Percentiles rank a stretch among this genome's conserved stretches.
Evolutionary conservation across 768 basidiomycete genomes (phyloP).

Genomic region (Rhodotorula toruloides): DNA sequence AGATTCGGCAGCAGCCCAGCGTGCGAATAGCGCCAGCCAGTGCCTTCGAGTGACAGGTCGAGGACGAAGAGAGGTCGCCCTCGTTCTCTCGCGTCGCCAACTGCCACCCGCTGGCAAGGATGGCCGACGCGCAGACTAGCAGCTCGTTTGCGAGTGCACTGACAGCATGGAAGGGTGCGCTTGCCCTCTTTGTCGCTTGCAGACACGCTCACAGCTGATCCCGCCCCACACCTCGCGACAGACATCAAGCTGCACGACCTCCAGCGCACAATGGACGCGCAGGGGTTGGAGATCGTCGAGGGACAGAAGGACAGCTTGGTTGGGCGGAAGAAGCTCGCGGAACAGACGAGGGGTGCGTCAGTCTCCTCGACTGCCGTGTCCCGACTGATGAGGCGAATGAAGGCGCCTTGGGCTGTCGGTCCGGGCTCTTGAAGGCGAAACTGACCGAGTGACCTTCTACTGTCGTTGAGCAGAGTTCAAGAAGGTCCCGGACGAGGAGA

Average conservation of each 20-base stretch:
- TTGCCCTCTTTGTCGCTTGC: neutral
- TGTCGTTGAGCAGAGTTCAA: constrained; percentile 68
- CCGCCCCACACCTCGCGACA: constrained; percentile 44
- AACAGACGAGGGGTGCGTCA: constrained; percentile 81
- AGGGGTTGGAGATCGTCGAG: constrained; percentile 88
- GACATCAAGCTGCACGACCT: constrained; percentile 83
- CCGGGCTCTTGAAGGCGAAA: neutral
- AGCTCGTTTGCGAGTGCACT: constrained; percentile 34
- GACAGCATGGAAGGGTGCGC: constrained; percentile 35
- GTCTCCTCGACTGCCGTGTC: neutral
- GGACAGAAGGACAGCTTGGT: constrained; percentile 97
- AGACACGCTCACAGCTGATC: neutral
- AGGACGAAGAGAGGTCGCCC: neutral
- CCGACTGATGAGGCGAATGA: neutral
- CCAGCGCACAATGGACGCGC: constrained; percentile 85
- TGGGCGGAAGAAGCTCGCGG: constrained; percentile 86
- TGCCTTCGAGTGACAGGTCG: neutral
- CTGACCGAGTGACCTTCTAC: neutral
- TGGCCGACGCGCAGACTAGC: constrained; percentile 17
- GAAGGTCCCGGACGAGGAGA: constrained; percentile 85
- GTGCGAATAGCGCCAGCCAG: too few relatives aligned
- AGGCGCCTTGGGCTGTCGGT: neutral
- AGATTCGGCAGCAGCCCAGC: too few relatives aligned
- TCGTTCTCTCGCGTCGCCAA: neutral
- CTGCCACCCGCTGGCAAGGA: neutral